These are phyloP conservation scores for Wickerhamomyces mucosus DNA, from an alignment of 805 yeast species.

Conservation along the genomic window DNA sequence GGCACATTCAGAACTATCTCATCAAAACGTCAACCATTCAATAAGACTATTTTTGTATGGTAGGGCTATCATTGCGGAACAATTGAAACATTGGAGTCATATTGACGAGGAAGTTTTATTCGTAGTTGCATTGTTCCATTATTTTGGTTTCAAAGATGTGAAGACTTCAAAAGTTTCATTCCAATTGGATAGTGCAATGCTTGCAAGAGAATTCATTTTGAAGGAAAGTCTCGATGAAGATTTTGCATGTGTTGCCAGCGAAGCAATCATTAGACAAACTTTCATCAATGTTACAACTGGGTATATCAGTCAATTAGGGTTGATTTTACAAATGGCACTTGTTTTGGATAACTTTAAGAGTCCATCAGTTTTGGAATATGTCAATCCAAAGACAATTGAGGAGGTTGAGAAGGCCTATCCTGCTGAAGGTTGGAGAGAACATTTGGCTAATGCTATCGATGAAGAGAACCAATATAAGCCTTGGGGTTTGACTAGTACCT, in stretches of 20 bases:
- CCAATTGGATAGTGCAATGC: slow-evolving; percentile 1
- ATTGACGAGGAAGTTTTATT: slow-evolving; percentile 2
- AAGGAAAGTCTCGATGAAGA: background rate
- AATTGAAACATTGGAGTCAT: slow-evolving; percentile 1
- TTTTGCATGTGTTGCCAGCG: slow-evolving; percentile 2
- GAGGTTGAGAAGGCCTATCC: background rate
- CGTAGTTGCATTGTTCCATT: slow-evolving; percentile 1
- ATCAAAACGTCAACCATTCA: too few species aligned
- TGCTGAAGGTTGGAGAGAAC: background rate
- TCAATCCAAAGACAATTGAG: background rate
- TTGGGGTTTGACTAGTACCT: background rate
- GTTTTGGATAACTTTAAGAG: background rate
- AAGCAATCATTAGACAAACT: slow-evolving; percentile 3
- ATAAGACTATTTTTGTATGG: slow-evolving; percentile 2
- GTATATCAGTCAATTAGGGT: slow-evolving; percentile 2
- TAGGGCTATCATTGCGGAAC: slow-evolving; percentile 3
- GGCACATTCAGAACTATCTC: too few species aligned
- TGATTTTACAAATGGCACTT: slow-evolving; percentile 1
- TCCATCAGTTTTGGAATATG: background rate
- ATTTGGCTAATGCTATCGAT: background rate
- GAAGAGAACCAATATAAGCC: background rate
- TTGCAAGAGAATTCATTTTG: slow-evolving; percentile 1
- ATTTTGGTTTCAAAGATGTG: slow-evolving; percentile 1
- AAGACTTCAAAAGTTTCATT: slow-evolving; percentile 1
- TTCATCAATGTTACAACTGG: background rate